Conservation (phyloP, 345 rosid species). For the Eucalyptus shirleyi region DNA sequence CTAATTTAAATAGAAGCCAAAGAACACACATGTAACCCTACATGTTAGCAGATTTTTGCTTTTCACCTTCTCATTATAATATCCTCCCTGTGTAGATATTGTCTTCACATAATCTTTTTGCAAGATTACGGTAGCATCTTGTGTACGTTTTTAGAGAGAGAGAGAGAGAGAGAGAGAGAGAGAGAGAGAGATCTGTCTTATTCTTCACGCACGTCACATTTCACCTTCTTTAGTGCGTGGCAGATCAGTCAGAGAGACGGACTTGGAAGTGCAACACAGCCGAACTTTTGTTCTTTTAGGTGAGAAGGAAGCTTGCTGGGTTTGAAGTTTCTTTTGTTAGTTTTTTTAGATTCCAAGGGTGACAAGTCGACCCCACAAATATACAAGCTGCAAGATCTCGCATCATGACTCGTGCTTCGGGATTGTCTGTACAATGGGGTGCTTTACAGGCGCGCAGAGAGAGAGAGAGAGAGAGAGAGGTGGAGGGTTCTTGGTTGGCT, state of each 20-base stretch:
- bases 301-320: neutral
- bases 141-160: neutral
- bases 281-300: neutral
- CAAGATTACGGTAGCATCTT: neutral
- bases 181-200: neutral
- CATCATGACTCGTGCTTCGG: neutral
- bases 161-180: neutral
- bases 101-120: neutral
- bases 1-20: neutral
- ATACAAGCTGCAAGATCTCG: neutral
- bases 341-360: neutral
- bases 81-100: neutral
- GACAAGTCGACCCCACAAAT: neutral
- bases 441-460: neutral
- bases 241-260: neutral
- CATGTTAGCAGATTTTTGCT: neutral
- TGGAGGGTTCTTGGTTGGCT: neutral
- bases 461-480: neutral
- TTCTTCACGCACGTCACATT: neutral
- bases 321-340: neutral
- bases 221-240: neutral
- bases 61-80: neutral
- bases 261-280: neutral
- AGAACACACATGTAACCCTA: neutral
- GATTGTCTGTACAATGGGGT: conserved; percentile 4